Percentiles rank a stretch among this genome's conserved stretches.
Evolutionary conservation across 495 filamentous ascomycete genomes (phyloP).

Genomic region (Opeltia flavorubescens): DNA sequence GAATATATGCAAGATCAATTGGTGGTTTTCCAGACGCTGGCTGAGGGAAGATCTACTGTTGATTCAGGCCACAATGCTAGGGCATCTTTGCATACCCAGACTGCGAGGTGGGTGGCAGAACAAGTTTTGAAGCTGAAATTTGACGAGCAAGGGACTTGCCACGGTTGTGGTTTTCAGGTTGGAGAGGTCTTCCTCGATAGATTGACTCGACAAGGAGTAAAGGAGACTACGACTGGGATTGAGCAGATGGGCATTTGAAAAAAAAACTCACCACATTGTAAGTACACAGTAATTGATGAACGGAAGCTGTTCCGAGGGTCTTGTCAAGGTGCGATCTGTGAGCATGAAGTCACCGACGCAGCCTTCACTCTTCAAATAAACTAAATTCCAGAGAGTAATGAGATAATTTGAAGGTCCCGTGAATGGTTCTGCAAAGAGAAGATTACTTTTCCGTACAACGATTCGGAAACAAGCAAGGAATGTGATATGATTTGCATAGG

Average conservation of each 20-base stretch:
- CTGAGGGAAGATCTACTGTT: slow-evolving; percentile 20
- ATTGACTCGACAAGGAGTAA: neutral
- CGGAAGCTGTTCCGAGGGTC: too few relatives aligned
- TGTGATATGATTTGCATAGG: too few relatives aligned
- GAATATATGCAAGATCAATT: slow-evolving; percentile 66
- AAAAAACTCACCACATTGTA: too few relatives aligned
- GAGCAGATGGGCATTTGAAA: neutral
- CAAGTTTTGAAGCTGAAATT: slow-evolving; percentile 21
- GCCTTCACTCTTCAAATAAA: neutral
- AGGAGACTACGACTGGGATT: neutral
- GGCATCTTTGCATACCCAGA: slow-evolving; percentile 54
- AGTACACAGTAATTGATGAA: too few relatives aligned
- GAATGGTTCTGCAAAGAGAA: too few relatives aligned
- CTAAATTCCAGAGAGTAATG: too few relatives aligned
- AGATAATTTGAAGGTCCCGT: too few relatives aligned
- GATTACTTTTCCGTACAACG: too few relatives aligned
- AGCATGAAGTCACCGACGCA: neutral
- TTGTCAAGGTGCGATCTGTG: too few relatives aligned
- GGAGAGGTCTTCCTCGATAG: slow-evolving; percentile 6
- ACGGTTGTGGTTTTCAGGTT: slow-evolving; percentile 8
- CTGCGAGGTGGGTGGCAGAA: slow-evolving; percentile 59
- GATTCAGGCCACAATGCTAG: slow-evolving; percentile 27
- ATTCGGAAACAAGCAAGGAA: too few relatives aligned
- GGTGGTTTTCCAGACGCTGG: slow-evolving; percentile 68
- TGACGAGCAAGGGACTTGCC: slow-evolving; percentile 11